Conservation (phyloP, 352 stramenopile species). For the Globisporangium mamillatum region DNA sequence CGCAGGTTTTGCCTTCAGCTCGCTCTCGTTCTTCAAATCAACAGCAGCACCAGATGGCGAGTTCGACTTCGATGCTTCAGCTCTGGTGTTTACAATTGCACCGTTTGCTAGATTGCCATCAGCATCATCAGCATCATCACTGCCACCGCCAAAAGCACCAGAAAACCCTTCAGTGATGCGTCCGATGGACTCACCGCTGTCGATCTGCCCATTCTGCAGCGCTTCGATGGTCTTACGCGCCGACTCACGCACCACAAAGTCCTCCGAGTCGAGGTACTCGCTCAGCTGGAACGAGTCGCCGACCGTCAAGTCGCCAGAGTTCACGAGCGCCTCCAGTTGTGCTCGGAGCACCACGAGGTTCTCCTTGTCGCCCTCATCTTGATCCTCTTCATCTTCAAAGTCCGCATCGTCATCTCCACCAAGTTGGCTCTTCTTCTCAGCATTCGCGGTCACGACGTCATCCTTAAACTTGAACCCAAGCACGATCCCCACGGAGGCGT, state of each 20-base stretch:
- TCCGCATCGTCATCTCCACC: background rate
- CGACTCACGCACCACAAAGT: slow-evolving; percentile 39
- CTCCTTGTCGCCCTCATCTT: slow-evolving; percentile 4
- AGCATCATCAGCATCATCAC: background rate
- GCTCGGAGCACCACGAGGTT: slow-evolving; percentile 57
- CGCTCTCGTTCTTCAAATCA: slow-evolving; percentile 8
- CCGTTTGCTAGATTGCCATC: background rate
- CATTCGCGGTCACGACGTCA: background rate
- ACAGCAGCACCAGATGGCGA: slow-evolving; percentile 10
- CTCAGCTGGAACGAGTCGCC: slow-evolving; percentile 74
- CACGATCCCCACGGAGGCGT: slow-evolving; percentile 29
- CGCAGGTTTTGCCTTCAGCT: slow-evolving; percentile 2
- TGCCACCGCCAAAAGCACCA: slow-evolving; percentile 2
- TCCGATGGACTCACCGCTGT: slow-evolving; percentile 24
- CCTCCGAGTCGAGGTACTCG: slow-evolving; percentile 53
- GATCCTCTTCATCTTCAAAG: background rate
- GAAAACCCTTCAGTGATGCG: slow-evolving; percentile 36
- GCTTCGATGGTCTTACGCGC: slow-evolving; percentile 59
- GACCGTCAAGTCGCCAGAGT: slow-evolving; percentile 52
- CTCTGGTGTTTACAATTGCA: slow-evolving; percentile 14
- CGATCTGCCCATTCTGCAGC: slow-evolving; percentile 54
- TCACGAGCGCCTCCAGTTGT: slow-evolving; percentile 77
- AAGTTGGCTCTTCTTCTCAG: background rate
- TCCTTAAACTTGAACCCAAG: slow-evolving; percentile 21
- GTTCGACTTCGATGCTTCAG: slow-evolving; percentile 25